Evolutionary conservation across 768 basidiomycete genomes (phyloP).

Genomic region (Hortiboletus flavorubellus): DNA sequence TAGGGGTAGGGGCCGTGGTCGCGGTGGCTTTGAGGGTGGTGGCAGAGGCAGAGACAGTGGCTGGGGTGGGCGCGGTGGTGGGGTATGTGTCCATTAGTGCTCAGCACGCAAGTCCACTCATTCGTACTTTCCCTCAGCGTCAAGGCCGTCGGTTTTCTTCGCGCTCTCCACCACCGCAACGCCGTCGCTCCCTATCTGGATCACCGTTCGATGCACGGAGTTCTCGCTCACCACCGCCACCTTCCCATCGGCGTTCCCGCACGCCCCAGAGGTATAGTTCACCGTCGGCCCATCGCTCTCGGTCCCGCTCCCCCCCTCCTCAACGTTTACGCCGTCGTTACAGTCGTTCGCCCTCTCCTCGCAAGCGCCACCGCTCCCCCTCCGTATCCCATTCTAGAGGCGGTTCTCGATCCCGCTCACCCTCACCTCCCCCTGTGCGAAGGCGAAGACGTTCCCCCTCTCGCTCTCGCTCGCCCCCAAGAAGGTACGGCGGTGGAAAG

Average conservation of each 20-base stretch:
- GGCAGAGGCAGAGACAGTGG: constrained; percentile 53
- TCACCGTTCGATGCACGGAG: constrained; percentile 37
- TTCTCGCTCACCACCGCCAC: constrained; percentile 38
- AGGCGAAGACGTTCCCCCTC: constrained; percentile 36
- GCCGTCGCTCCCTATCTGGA: constrained; percentile 41
- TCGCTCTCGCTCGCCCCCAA: constrained; percentile 30
- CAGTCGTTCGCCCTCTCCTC: constrained; percentile 27
- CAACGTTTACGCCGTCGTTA: constrained; percentile 25
- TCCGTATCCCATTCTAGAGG: constrained; percentile 31
- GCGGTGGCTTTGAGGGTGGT: constrained; percentile 48
- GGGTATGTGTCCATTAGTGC: constrained; percentile 23
- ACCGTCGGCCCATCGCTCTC: constrained; percentile 39
- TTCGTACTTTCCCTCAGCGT: constrained; percentile 28
- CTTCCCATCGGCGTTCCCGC: constrained; percentile 35
- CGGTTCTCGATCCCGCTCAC: constrained; percentile 41
- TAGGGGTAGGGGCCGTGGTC: constrained; percentile 53
- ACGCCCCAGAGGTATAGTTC: constrained; percentile 32
- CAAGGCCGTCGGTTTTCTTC: constrained; percentile 45
- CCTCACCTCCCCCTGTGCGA: constrained; percentile 39
- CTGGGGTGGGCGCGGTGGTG: constrained; percentile 68
- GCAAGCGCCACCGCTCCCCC: constrained; percentile 32
- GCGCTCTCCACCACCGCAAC: constrained; percentile 46
- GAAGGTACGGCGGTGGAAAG: constrained; percentile 16
- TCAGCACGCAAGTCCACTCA: constrained; percentile 4
- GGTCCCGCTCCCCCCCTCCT: constrained; percentile 31